Base-by-base conservation (phyloP, 179 eudicot species). In the Corrigiola litoralis region DNA sequence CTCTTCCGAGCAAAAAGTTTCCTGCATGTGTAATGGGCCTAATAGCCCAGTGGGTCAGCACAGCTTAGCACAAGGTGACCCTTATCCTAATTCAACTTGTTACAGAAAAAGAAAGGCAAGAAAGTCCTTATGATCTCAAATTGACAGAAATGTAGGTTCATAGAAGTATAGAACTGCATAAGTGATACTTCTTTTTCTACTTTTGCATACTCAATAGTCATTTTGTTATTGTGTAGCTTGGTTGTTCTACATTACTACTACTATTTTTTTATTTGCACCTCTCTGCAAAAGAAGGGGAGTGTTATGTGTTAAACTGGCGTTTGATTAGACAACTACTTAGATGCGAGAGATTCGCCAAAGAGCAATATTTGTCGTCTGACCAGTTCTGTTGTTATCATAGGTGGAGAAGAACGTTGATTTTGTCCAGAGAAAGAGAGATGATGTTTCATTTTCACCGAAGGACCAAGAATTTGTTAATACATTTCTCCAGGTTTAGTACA, bases 391-490 rank as follows among this genome's bases (percentile, higher is more conserved):
- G 20, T 48, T 7, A 21, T 66, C 65, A 59, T 80, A 95, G 99
- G 88, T 87, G 53, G 97, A 91, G 80, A 83, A 81, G 81, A 95
- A 95, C 79, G 76, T 88, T 52, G 95, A 88, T 6, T 95, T 79
- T 66, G 88, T 95, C 82, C 86, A 85, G 78, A 86, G 77, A 70
- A 95, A 84, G 75, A 84, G 99, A 79, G 97, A 88, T 23, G 90
- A 82, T 31, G 92, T 84, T 9, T 72, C 96, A 56, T 95, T 86
- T 78, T 85, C 96, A 41, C 99, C 97, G 10, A 78, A 75, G 48
- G 96, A 91, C 71, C 84, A 84, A 63, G 85, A 78, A 66, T 78
- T 87, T 17, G 89, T 83, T n/a, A 87, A 91, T 52, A 71, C 82
- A 50, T 95, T 95, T 81, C 84, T 87, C 66, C 97, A 88, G 99